phyloP scores from a whole-genome alignment of 1,284 basidiomycete species.

The Clitocybe nebularis region DNA sequence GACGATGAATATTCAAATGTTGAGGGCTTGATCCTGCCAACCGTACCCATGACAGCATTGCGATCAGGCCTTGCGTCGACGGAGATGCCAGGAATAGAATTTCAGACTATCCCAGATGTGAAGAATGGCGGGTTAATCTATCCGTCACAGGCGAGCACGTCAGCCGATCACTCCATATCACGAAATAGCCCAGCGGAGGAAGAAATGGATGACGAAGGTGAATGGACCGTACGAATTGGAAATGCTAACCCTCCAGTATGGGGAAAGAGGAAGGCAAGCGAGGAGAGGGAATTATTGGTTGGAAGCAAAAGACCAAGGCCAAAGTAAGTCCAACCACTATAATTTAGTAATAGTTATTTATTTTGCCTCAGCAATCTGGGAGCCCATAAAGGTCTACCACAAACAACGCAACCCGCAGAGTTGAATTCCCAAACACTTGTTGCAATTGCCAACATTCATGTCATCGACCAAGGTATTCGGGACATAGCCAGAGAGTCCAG shows the following conservation, averaged over 20 bases:
- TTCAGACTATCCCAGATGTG: conserved; percentile 8
- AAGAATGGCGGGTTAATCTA: conserved; percentile 14
- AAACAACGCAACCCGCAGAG: conserved; percentile 8
- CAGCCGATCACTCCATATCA: conserved; percentile 19
- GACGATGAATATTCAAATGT: conserved; percentile 16
- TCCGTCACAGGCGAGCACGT: conserved; percentile 11
- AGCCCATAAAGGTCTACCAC: conserved; percentile 1
- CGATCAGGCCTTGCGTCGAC: conserved; percentile 10
- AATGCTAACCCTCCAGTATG: conserved; percentile 60
- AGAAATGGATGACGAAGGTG: conserved; percentile 55
- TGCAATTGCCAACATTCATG: conserved; percentile 46
- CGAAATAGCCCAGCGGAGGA: conserved; percentile 41
- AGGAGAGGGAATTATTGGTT: conserved; percentile 31
- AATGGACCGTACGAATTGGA: conserved; percentile 65
- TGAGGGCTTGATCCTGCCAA: conserved; percentile 16
- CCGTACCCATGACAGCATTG: conserved; percentile 17
- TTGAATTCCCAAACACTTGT: conserved; percentile 27
- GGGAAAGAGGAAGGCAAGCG: conserved; percentile 52
- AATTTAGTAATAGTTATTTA: conserved; percentile 8
- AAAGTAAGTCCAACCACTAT: conserved; percentile 20
- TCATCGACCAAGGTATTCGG: conserved; percentile 56
- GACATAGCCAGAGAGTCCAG: conserved; percentile 62
- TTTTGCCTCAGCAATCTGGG: conserved; percentile 3
- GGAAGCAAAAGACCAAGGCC: conserved; percentile 27
- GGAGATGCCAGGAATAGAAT: conserved; percentile 7